Evolutionary conservation across 2,329 filamentous ascomycete genomes (phyloP).

Genomic region (Dryadomyces quercus-mongolicae): DNA sequence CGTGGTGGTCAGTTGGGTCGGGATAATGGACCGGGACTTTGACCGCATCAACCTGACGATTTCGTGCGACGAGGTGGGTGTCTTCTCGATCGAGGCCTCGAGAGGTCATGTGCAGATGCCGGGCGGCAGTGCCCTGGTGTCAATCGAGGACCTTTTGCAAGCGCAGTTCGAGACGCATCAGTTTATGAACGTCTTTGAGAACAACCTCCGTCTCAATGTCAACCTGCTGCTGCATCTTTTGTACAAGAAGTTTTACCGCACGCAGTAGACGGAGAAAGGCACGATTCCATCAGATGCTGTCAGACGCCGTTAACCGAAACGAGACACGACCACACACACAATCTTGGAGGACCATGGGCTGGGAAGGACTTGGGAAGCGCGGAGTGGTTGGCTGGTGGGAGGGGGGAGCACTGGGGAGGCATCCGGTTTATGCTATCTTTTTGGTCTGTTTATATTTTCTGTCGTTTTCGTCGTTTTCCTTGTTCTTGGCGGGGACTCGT

Average conservation of each 20-base stretch:
- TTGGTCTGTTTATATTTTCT: not conserved
- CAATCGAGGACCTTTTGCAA: slow-evolving; percentile 86
- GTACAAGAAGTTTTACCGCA: slow-evolving; percentile 96
- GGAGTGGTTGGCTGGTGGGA: not conserved
- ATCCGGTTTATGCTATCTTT: not conserved
- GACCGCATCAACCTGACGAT: slow-evolving; percentile 91
- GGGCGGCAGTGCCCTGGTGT: slow-evolving; percentile 75
- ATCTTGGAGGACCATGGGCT: not conserved
- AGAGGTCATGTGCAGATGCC: slow-evolving; percentile 92
- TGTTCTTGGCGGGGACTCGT: not conserved
- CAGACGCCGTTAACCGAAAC: not conserved
- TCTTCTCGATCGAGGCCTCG: slow-evolving; percentile 86
- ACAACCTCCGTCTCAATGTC: slow-evolving; percentile 77
- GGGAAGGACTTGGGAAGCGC: not conserved
- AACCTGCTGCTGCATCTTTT: slow-evolving; percentile 93
- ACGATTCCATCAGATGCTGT: no score
- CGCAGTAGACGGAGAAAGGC: slow-evolving; percentile 33
- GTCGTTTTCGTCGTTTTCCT: not conserved
- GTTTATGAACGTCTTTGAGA: slow-evolving; percentile 90
- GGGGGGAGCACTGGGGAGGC: not conserved
- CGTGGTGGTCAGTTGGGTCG: slow-evolving; percentile 83
- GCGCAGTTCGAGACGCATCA: slow-evolving; percentile 96
- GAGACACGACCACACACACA: slow-evolving; percentile 1
- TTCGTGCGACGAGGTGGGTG: slow-evolving; percentile 82
- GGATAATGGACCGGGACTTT: slow-evolving; percentile 72